These are phyloP conservation scores for Globisporangium echinulatum DNA, from an alignment of 352 stramenopile genomes.

Conservation along the genomic window DNA sequence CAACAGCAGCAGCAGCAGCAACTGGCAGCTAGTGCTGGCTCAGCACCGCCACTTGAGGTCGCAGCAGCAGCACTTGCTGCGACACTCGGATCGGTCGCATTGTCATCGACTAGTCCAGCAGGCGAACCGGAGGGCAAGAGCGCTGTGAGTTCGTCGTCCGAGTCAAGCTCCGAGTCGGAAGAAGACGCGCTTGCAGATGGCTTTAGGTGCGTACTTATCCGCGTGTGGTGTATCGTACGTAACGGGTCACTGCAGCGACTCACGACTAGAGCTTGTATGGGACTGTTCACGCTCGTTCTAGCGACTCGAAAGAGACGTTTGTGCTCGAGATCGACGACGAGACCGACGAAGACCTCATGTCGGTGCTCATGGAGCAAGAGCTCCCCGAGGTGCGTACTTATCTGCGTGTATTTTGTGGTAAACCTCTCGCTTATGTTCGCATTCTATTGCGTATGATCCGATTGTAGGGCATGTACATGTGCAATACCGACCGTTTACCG, in stretches of 20 bases:
- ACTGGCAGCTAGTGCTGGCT: constrained; percentile 4
- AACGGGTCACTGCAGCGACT: no score
- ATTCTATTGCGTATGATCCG: background rate
- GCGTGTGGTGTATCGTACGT: no score
- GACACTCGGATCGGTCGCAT: no score
- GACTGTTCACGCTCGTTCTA: constrained; percentile 6
- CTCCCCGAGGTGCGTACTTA: constrained; percentile 48
- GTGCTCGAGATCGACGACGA: constrained; percentile 90
- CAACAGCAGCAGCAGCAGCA: constrained; percentile 2
- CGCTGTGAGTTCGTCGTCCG: constrained; percentile 54
- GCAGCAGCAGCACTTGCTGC: background rate
- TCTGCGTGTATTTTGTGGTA: background rate
- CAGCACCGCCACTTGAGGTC: constrained; percentile 12
- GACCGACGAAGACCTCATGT: constrained; percentile 90
- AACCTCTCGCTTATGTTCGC: constrained; percentile 1
- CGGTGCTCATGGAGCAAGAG: constrained; percentile 84
- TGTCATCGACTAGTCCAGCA: no score
- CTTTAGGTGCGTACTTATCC: constrained; percentile 23
- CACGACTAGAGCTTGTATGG: no score
- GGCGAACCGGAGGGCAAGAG: background rate
- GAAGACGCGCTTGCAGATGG: constrained; percentile 74
- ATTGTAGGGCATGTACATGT: constrained; percentile 74
- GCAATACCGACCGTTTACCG: constrained; percentile 73
- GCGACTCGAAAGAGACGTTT: constrained; percentile 83
- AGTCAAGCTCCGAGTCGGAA: constrained; percentile 79